Percentiles rank a stretch among this genome's conserved stretches.
Conservation (phyloP, 176 grass and related monocot genomes). For the Pharus latifolius region DNA sequence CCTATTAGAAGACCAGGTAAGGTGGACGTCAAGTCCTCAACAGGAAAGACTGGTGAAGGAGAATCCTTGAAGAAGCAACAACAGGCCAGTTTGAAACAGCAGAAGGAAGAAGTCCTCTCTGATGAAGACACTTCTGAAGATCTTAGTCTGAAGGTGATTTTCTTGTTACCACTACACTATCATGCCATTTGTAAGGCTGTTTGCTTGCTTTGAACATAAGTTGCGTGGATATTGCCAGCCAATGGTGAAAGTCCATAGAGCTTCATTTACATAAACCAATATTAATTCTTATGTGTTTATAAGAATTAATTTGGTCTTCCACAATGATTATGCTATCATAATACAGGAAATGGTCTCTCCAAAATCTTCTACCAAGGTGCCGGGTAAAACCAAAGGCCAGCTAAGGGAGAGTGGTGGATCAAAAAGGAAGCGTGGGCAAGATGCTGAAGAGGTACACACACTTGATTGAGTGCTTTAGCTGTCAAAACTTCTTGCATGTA, state of each 20-base stretch:
- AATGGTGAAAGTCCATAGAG: neutral
- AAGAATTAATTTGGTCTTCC: neutral
- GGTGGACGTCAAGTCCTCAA: conserved; percentile 12
- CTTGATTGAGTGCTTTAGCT: neutral
- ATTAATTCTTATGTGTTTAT: neutral
- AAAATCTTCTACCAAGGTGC: conserved; percentile 14
- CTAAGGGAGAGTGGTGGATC: conserved; percentile 24
- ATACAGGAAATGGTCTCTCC: conserved; percentile 46
- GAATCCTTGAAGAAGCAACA: conserved; percentile 27
- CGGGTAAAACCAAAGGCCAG: conserved; percentile 40
- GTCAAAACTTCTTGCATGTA: no score
- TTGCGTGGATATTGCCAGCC: neutral
- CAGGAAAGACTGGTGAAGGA: conserved; percentile 24
- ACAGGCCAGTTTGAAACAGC: conserved; percentile 14
- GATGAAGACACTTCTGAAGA: conserved; percentile 27
- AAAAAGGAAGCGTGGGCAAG: conserved; percentile 45
- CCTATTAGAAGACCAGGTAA: conserved; percentile 18
- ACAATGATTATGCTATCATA: conserved; percentile 2
- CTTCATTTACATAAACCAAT: neutral
- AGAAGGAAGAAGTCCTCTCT: conserved; percentile 10
- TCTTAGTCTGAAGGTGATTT: conserved; percentile 37
- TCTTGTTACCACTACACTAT: neutral
- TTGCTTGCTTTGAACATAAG: neutral
- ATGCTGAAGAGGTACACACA: conserved; percentile 41
- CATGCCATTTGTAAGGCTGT: neutral